Conservation (phyloP, 2,329 filamentous ascomycete genomes). For the Ascocoryne sarcoides region DNA sequence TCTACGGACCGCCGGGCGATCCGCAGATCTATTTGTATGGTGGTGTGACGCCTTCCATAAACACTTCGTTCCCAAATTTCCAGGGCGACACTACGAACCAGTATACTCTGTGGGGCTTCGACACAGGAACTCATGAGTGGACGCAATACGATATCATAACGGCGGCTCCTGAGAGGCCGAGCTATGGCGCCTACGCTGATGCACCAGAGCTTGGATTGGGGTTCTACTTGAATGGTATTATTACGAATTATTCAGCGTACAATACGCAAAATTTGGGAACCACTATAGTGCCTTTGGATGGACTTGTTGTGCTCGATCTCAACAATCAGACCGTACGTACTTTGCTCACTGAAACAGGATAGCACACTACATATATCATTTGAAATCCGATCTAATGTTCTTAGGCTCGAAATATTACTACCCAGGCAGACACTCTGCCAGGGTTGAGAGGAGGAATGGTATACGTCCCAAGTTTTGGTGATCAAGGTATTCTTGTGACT, state of each 20-base stretch:
- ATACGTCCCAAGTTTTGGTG: conserved; percentile 31
- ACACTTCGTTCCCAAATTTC: background rate
- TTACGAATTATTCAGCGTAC: conserved; percentile 3
- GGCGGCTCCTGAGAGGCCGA: background rate
- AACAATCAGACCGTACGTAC: conserved; percentile 29
- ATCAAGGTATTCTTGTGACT: conserved; percentile 31
- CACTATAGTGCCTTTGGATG: conserved; percentile 21
- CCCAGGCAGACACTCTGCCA: conserved; percentile 27
- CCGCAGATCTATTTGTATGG: background rate
- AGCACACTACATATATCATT: too few species aligned
- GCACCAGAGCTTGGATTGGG: background rate
- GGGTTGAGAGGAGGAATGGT: conserved; percentile 31
- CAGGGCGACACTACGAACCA: background rate
- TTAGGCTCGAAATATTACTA: too few species aligned
- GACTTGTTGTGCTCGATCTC: conserved; percentile 34
- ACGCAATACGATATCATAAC: background rate
- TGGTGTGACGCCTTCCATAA: background rate
- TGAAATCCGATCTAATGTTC: too few species aligned
- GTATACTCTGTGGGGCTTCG: background rate
- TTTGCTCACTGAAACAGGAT: conserved; percentile 30
- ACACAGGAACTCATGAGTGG: background rate
- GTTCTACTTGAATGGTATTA: background rate
- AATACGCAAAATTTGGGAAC: background rate
- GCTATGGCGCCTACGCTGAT: background rate
- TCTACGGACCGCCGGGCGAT: background rate